Base-by-base conservation (phyloP, 805 yeast species). In the Schwanniomyces vanrijiae region DNA sequence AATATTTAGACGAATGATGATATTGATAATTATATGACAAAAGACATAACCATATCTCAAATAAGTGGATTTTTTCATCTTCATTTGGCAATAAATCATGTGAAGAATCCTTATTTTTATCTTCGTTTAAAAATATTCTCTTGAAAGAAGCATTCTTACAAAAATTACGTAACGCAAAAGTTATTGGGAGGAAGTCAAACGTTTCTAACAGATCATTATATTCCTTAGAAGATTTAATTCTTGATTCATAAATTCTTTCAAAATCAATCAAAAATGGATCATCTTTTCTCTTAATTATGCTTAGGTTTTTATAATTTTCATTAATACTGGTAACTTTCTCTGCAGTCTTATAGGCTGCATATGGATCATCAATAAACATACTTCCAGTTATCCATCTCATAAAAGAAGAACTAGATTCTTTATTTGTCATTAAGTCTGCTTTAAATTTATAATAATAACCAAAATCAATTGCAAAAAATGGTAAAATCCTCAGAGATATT, bases 21-120 rank as follows among this genome's bases (percentile, higher is more conserved):
- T 71, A 70, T 40, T 68, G 74, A 46, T 62, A 64, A 21, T 65
- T 58, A 44, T 69, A 73, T 0, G 77, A 72, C 20, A 66, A 50
- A 13, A 69, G 55, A 42, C 72, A 62, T n/a, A 73, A 53, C 71
- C 74, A 68, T 21, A 67, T 44, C 20, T 64, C 70, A 16, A 57
- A 51, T 8, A 52, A 48, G 51, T 59, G 62, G 20, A 60, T 44
- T 6, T 39, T 33, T 8, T 18, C 46, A 24, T 55, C 55, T 3
- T 45, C 40, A 8, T 49, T 49, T 13, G 45, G 43, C 2, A 50
- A 24, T 35, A 52, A 58, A 38, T 58, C 61, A 20, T 53, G 54
- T 34, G 46, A 51, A 18, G 39, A 37, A 9, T 37, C 38, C 7
- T 46, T 39, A 20, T 40, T 44, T 39, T 54, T 31, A 10, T 20